Conservation (phyloP, 306 rosid genomes). For the Prunus fruticosa region DNA sequence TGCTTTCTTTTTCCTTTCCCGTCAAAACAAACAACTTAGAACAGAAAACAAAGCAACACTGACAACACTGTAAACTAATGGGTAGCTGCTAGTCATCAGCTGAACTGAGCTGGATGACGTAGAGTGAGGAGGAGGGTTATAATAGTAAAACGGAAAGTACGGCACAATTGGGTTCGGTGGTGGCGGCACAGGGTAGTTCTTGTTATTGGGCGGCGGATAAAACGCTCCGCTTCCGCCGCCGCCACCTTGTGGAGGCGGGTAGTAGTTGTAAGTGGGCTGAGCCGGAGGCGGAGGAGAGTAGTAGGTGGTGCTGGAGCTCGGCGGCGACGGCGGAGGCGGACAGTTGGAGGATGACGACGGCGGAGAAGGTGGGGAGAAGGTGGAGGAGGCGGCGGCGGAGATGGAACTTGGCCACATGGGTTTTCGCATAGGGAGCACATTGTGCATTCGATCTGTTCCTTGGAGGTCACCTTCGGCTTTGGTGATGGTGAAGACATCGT, state of each 20-base stretch:
- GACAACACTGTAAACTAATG: conserved; percentile 12
- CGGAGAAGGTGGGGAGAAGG: conserved; percentile 30
- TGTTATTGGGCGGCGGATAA: conserved; percentile 61
- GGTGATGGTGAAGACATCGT: conserved; percentile 9
- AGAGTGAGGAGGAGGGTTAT: conserved; percentile 70
- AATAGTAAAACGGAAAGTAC: conserved; percentile 77
- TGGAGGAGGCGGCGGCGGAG: conserved; percentile 54
- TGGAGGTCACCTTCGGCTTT: conserved; percentile 30
- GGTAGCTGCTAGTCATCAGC: neutral
- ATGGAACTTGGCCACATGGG: conserved; percentile 51
- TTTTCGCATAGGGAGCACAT: conserved; percentile 85
- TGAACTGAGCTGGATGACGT: conserved; percentile 25
- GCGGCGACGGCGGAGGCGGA: conserved; percentile 70
- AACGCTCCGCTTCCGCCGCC: conserved; percentile 37
- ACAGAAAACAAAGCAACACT: conserved; percentile 19
- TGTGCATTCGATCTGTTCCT: conserved; percentile 84
- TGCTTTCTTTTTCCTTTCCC: neutral
- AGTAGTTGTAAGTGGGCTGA: conserved; percentile 38
- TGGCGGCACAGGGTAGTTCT: conserved; percentile 69
- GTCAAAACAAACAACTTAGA: conserved; percentile 37
- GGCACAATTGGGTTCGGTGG: conserved; percentile 98
- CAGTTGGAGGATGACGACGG: conserved; percentile 20
- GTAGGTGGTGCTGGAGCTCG: conserved; percentile 43
- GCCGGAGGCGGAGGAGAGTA: conserved; percentile 78
- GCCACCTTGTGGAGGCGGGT: conserved; percentile 32